Percentiles rank a stretch among this genome's conserved stretches.
Conservation (phyloP, 768 basidiomycete species). For the Heimioporus sp. region DNA sequence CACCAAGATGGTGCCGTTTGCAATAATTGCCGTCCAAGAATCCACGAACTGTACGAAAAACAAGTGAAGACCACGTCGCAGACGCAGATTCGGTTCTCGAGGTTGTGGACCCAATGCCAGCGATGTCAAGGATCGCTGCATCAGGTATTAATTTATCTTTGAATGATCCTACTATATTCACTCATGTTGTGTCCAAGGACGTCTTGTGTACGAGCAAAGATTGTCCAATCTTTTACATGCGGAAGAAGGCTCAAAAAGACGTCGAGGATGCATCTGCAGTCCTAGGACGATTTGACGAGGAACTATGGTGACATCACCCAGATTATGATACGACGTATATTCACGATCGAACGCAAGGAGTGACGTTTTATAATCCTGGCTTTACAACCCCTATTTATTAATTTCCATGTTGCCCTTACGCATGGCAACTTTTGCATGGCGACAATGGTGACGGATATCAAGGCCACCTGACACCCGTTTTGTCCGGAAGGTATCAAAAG, state of each 20-base stretch:
- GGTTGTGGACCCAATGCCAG: conserved; percentile 98
- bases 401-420: no score
- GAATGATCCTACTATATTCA: neutral
- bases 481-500: no score
- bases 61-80: conserved; percentile 74
- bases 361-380: neutral
- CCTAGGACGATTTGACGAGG: conserved; percentile 81
- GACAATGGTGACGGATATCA: no score
- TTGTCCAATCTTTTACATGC: conserved; percentile 98
- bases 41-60: conserved; percentile 91
- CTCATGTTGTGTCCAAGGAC: conserved; percentile 51
- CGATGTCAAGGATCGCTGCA: conserved; percentile 98
- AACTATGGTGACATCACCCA: conserved; percentile 53
- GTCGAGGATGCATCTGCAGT: conserved; percentile 81
- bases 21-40: conserved; percentile 82
- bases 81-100: conserved; percentile 87
- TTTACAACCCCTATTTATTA: no score
- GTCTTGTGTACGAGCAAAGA: conserved; percentile 96
- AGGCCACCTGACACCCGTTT: no score
- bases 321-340: neutral
- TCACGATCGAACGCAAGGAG: neutral
- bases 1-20: conserved; percentile 85
- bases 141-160: conserved; percentile 49
- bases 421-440: no score
- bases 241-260: conserved; percentile 98